Evolutionary conservation across 2,329 filamentous ascomycete species (phyloP), one percentile per base, ranked within the genome.

Genomic region (Fusarium sp.): DNA sequence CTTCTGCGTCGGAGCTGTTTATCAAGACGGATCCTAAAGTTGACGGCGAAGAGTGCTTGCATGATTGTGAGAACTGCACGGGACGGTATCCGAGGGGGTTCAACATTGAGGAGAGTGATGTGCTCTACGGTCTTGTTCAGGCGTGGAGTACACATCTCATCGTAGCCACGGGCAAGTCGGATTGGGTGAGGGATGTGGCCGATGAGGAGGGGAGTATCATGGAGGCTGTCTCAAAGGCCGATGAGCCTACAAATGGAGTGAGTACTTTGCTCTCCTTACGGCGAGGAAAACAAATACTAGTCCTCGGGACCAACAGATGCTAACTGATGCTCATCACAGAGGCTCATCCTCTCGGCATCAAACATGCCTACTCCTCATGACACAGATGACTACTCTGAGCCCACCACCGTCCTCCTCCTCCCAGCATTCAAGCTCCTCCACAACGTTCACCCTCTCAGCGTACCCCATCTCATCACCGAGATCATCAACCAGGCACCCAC

Each of bases 141-240:
- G 92, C 88, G 32, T 98, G 92, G 90, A 88, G 86, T 70, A 95
- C 93, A 17, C 95, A 99, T 77, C 73, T 97, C 60, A 80, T 99
- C 29, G 92, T 98, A 14, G 95, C 92, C 21, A 99, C 95, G n/a
- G 92, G 93, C 59, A 97, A 97, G 84, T 84, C 88, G 23, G 95
- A 99, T 77, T 99, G 95, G 95, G 90, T 94, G 71, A 80, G 91
- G 57, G 90, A 96, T 78, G 91, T 97, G 41, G 87, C 85, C 53
- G 91, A 98, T 72, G 95, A 98, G 80, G 88, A 91, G 76, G 90
- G 90, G 6, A 92, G 89, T 72, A 83, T 94, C 29, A 94, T 94
- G 91, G 82, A 92, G 78, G 91, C 90, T 2, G 84, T 93, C 67
- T 83, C 77, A 13, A 79, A 79, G 49, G 80, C 82, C 1, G 78